Evolutionary conservation across 1,284 basidiomycete species (phyloP).

Genomic region (Puccinia novopanici): DNA sequence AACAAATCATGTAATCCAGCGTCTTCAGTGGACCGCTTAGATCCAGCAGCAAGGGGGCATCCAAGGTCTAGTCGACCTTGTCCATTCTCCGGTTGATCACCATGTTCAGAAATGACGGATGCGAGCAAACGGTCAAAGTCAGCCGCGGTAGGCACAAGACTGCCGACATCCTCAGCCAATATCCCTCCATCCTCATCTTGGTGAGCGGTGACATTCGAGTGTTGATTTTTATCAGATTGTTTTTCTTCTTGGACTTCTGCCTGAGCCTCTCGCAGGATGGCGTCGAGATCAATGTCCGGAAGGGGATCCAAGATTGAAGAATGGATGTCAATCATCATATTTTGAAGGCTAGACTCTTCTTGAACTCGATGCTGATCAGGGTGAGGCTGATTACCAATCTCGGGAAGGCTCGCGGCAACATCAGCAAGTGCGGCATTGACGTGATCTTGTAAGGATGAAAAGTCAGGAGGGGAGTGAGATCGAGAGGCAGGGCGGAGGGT

Average conservation of each 20-base stretch:
- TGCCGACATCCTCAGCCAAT: background rate
- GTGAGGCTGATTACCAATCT: background rate
- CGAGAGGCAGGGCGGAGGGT: background rate
- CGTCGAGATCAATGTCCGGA: conserved; percentile 38
- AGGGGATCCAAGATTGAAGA: conserved; percentile 26
- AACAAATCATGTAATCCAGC: conserved; percentile 28
- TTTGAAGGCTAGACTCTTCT: background rate
- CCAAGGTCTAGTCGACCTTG: background rate
- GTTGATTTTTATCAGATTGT: background rate
- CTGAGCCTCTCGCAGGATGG: conserved; percentile 33
- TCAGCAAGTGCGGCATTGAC: conserved; percentile 49
- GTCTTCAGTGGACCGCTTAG: conserved; percentile 28
- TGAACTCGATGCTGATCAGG: background rate
- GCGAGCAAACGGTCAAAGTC: conserved; percentile 41
- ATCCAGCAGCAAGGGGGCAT: background rate
- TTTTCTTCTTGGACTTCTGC: conserved; percentile 34
- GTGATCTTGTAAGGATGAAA: conserved; percentile 41
- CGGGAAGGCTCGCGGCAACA: conserved; percentile 38
- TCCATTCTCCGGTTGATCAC: background rate
- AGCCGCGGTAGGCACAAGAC: conserved; percentile 17
- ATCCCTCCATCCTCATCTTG: background rate
- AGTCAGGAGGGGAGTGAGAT: conserved; percentile 1
- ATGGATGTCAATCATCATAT: conserved; percentile 27
- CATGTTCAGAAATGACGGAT: conserved; percentile 17
- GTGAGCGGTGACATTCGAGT: background rate